Percentiles rank a stretch among this genome's conserved stretches.
Evolutionary conservation across 306 rosid species (phyloP).

Genomic region (Trifolium subterraneum): DNA sequence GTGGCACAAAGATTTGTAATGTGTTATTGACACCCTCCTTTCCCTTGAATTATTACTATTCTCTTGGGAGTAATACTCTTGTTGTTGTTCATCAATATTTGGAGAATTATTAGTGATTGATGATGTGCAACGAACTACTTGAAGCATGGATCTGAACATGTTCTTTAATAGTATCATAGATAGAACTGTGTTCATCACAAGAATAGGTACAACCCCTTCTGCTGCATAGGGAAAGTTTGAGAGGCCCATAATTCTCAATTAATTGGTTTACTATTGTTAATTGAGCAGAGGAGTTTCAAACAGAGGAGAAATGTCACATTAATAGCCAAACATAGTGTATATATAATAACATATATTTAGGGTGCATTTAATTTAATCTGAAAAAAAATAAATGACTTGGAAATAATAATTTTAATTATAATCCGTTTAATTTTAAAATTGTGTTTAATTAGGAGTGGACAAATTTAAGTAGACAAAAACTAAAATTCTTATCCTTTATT

Average conservation of each 20-base stretch:
- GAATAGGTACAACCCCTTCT: slow-evolving; percentile 66
- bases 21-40: slow-evolving; percentile 61
- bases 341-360: too few species aligned
- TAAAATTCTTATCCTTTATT: too few species aligned
- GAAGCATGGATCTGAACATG: slow-evolving; percentile 66
- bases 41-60: slow-evolving; percentile 28
- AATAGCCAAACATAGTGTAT: not conserved
- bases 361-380: too few species aligned
- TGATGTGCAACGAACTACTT: slow-evolving; percentile 43
- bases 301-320: not conserved
- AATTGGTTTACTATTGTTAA: not conserved
- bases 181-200: slow-evolving; percentile 69
- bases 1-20: slow-evolving; percentile 56
- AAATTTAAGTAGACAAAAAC: too few species aligned
- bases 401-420: too few species aligned
- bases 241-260: slow-evolving; percentile 62
- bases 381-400: too few species aligned
- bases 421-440: too few species aligned
- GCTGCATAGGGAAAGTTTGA: slow-evolving; percentile 62
- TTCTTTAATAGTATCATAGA: slow-evolving; percentile 64
- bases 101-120: not conserved
- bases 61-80: slow-evolving; percentile 34
- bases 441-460: too few species aligned
- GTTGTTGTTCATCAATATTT: slow-evolving; percentile 1
- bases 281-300: not conserved